phyloP scores from a whole-genome alignment of 2,329 filamentous ascomycete genomes.

The Verticillium dahliae region DNA sequence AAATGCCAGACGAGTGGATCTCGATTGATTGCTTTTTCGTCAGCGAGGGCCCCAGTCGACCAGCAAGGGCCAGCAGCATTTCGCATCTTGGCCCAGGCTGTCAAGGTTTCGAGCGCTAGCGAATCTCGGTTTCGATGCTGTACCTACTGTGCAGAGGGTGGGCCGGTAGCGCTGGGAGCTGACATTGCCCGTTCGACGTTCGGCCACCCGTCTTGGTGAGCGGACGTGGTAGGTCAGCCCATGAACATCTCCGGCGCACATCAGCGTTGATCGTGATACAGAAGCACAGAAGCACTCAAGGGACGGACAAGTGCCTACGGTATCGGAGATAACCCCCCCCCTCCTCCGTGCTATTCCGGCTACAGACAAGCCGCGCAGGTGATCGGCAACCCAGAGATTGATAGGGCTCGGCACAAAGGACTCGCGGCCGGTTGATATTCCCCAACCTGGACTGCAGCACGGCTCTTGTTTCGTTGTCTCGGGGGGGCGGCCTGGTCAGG shows the following conservation, averaged over 20 bases:
- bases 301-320: background rate
- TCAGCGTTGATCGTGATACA: background rate
- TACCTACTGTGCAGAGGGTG: background rate
- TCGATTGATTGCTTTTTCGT: constrained; percentile 3
- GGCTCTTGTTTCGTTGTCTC: background rate
- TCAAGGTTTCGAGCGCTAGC: background rate
- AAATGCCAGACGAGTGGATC: constrained; percentile 2
- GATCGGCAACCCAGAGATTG: constrained; percentile 3
- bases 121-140: background rate
- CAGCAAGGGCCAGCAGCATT: background rate
- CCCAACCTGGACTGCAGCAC: background rate
- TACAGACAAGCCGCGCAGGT: background rate
- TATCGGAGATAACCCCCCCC: background rate
- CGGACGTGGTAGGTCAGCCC: background rate
- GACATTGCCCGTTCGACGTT: background rate
- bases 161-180: background rate
- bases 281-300: background rate
- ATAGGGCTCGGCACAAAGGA: constrained; percentile 1
- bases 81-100: background rate
- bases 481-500: background rate
- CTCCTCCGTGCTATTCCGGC: background rate
- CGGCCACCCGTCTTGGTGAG: background rate
- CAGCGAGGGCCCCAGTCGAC: background rate
- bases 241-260: background rate
- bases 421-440: background rate